These are phyloP conservation scores for Yarrowia bubula DNA, from an alignment of 805 yeast species.

Conservation along the genomic window DNA sequence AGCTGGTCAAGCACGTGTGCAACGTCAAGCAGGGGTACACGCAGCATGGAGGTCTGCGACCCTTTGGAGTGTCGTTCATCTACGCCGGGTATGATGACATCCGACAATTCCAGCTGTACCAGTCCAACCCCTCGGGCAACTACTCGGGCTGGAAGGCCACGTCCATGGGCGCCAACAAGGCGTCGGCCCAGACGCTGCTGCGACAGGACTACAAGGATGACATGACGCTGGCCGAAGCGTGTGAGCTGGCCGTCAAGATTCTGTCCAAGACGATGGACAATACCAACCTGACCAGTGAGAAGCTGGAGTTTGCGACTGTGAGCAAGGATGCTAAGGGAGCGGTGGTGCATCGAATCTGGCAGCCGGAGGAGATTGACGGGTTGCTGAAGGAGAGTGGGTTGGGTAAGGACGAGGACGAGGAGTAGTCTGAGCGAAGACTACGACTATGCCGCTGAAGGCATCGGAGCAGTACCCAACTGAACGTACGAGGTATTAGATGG, in stretches of 20 bases:
- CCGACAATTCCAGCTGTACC: constrained; percentile 85
- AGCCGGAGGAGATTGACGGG: constrained; percentile 69
- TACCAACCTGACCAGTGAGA: constrained; percentile 79
- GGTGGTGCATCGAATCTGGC: constrained; percentile 71
- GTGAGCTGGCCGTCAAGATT: constrained; percentile 85
- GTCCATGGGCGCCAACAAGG: constrained; percentile 91
- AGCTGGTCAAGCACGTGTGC: constrained; percentile 82
- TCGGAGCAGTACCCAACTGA: no score
- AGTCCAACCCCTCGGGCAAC: constrained; percentile 96
- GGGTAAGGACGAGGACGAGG: constrained; percentile 56
- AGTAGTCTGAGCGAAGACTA: constrained; percentile 30
- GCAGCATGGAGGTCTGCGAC: constrained; percentile 97
- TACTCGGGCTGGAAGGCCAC: constrained; percentile 99
- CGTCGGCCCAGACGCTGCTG: constrained; percentile 92
- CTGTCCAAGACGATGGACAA: constrained; percentile 92
- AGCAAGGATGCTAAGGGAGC: constrained; percentile 50
- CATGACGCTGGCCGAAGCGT: constrained; percentile 61
- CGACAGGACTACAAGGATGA: constrained; percentile 94
- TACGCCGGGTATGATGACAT: constrained; percentile 94
- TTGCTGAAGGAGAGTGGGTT: constrained; percentile 73
- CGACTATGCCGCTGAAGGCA: no score
- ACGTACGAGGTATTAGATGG: no score
- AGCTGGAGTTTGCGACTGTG: constrained; percentile 87
- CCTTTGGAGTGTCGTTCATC: constrained; percentile 94
- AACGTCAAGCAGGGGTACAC: constrained; percentile 97